Evolutionary conservation across 148 eudicot genomes (phyloP).

Genomic region (Chenopodium formosanum): DNA sequence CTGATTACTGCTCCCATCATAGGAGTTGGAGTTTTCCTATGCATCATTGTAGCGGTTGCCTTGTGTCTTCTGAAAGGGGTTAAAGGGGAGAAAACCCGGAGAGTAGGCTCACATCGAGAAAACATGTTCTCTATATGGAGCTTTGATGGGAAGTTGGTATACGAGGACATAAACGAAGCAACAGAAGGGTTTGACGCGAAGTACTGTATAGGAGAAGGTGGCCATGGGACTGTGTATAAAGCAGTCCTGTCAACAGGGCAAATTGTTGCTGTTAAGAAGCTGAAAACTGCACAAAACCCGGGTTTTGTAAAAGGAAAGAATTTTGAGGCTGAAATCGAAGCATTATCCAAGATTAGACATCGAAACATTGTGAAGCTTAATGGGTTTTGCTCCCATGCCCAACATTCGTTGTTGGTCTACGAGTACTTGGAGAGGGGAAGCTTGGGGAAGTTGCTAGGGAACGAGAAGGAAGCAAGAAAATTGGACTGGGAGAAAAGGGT

Average conservation of each 20-base stretch:
- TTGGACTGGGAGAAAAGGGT: constrained; percentile 36
- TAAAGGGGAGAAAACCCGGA: background rate
- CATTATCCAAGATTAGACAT: constrained; percentile 42
- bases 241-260: constrained; percentile 43
- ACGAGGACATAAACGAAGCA: constrained; percentile 38
- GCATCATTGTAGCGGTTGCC: constrained; percentile 7
- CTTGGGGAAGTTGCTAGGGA: constrained; percentile 22
- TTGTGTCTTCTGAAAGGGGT: background rate
- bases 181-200: constrained; percentile 38
- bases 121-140: constrained; percentile 34
- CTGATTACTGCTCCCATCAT: constrained; percentile 29
- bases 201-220: constrained; percentile 47
- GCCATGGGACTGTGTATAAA: constrained; percentile 45
- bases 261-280: constrained; percentile 50
- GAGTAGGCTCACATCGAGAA: constrained; percentile 11
- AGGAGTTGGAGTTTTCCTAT: constrained; percentile 21
- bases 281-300: constrained; percentile 22
- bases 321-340: constrained; percentile 39
- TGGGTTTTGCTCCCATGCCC: constrained; percentile 38
- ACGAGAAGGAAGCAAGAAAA: constrained; percentile 25
- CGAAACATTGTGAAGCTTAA: constrained; percentile 46
- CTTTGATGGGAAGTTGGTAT: constrained; percentile 35
- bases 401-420: constrained; percentile 41
- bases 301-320: constrained; percentile 16
- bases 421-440: constrained; percentile 43